Evolutionary conservation across 1,139 yeast species (phyloP).

Genomic region (Kodamaea alishanica): DNA sequence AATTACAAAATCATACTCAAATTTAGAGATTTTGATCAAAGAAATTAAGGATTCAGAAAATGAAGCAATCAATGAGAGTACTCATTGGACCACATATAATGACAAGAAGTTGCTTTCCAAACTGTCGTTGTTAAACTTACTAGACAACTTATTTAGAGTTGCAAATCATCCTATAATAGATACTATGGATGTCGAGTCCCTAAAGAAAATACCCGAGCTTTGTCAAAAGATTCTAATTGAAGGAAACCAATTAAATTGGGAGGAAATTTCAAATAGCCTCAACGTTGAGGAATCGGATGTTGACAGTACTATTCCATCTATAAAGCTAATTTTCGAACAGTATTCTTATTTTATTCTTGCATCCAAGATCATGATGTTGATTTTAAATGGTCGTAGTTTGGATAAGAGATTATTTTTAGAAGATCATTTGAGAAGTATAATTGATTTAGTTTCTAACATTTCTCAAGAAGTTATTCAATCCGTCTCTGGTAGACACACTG

Average conservation of each 20-base stretch:
- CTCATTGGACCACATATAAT: constrained; percentile 5
- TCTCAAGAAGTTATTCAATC: constrained; percentile 35
- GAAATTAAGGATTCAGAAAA: constrained; percentile 4
- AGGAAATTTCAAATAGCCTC: background rate
- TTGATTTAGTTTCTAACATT: constrained; percentile 32
- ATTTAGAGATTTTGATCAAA: constrained; percentile 2
- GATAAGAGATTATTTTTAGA: constrained; percentile 47
- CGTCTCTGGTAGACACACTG: background rate
- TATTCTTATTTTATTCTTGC: constrained; percentile 30
- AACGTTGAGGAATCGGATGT: background rate
- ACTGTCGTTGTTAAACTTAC: constrained; percentile 2
- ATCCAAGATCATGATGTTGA: constrained; percentile 36
- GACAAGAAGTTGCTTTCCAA: constrained; percentile 6
- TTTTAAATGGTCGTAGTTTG: constrained; percentile 36
- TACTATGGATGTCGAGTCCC: constrained; percentile 3
- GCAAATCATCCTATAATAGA: constrained; percentile 3
- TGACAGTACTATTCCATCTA: background rate
- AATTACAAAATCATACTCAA: constrained; percentile 4
- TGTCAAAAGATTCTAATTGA: constrained; percentile 7
- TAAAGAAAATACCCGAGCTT: constrained; percentile 10
- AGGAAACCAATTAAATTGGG: constrained; percentile 7
- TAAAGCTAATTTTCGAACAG: constrained; percentile 5
- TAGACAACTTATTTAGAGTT: constrained; percentile 8
- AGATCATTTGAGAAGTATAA: constrained; percentile 35
- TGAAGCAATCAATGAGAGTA: constrained; percentile 1